Conservation (phyloP, 257 asterid species). For the Ocimum tenuiflorum region DNA sequence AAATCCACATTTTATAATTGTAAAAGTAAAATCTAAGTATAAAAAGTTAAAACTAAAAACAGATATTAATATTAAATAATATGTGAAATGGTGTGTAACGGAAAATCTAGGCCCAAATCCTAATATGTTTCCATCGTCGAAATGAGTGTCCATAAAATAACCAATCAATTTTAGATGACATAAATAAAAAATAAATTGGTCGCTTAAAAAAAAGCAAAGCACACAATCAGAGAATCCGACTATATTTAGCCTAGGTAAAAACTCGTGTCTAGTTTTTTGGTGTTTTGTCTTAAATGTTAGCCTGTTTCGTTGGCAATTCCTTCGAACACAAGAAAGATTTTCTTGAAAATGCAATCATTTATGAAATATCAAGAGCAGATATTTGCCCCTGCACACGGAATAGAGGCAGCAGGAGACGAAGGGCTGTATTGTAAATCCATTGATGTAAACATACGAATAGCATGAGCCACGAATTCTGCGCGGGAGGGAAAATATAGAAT, state of each 20-base stretch:
- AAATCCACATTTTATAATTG: too few species aligned
- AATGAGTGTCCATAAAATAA: too few species aligned
- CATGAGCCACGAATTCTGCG: background rate
- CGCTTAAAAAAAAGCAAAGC: background rate
- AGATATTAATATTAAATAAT: too few species aligned
- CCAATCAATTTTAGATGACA: too few species aligned
- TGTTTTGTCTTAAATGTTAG: background rate
- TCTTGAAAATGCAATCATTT: conserved; percentile 2
- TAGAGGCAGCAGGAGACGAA: background rate
- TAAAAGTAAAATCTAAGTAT: too few species aligned
- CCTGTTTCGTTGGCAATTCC: background rate
- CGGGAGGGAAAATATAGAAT: background rate
- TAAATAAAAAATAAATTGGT: background rate
- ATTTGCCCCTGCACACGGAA: background rate
- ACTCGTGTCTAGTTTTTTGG: background rate
- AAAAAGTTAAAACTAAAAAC: too few species aligned
- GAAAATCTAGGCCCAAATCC: too few species aligned
- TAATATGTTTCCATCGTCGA: too few species aligned
- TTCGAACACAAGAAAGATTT: background rate
- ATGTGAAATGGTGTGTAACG: too few species aligned
- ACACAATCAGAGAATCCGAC: background rate
- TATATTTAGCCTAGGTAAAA: background rate
- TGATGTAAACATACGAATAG: background rate
- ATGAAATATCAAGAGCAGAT: background rate
- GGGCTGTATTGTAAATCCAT: background rate